Base-by-base conservation (phyloP, 257 asterid genomes). In the Petunia secreta region DNA sequence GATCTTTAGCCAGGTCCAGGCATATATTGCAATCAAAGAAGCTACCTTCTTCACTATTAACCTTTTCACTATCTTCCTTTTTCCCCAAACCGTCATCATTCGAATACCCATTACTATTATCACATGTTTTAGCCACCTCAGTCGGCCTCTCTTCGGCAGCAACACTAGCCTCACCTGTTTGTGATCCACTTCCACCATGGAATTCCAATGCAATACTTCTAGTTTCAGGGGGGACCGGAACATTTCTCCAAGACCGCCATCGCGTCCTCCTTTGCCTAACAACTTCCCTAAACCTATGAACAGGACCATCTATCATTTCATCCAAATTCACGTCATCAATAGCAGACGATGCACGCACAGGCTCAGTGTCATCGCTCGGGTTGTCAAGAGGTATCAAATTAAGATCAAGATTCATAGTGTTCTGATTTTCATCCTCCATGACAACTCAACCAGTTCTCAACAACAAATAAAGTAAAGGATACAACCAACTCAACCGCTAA, bases 1-100 rank as follows among this genome's bases (percentile, higher is more conserved):
- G 99, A 60, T 94, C 98, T 83, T 88, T 89, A 1, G 98, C 90
- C 90, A 94, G 84, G 79, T 96, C 99, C 85, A 96, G 85, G 86
- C 99, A 96, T 80, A 96, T 94, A 84, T 91, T 94, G 87, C 99
- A 96, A 73, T 96, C 99, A 25, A 96, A 96, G 66, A 94, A 92
- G 80, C 95, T 85, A 57, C 96, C 94, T 1, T 89, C 90, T 14
- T 93, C 97, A 3, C 88, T 82, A 46, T 81, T 89, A 73, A 69
- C 87, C 79, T 88, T 91, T 40, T 84, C 98, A 44, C 85, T 84
- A 46, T 89, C 91, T 79, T 90, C 93, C 83, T 91, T 89, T 84
- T 87, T 92, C 55, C 93, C 89, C 16, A 86, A 55, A 71, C 78
- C 85, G 48, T 85, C 93, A 8, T 88, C 89, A 52, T 87, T 91